Conservation (phyloP, 2,329 filamentous ascomycete genomes). For the Amphichorda felina region DNA sequence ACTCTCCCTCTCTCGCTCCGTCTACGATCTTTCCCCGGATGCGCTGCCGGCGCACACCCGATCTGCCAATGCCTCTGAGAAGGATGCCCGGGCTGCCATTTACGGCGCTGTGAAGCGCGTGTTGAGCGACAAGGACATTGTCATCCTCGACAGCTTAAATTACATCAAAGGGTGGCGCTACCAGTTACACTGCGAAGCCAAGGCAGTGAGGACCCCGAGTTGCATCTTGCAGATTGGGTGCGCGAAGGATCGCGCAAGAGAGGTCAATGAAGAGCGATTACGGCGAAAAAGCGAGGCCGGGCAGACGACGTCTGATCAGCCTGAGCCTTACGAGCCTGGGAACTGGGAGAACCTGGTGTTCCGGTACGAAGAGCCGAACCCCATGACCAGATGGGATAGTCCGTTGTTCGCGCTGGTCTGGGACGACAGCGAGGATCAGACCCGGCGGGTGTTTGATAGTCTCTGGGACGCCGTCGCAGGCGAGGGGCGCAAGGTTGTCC, state of each 20-base stretch:
- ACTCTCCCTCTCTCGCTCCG: constrained; percentile 55
- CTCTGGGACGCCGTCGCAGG: constrained; percentile 67
- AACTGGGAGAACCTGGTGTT: constrained; percentile 75
- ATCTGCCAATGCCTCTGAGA: constrained; percentile 64
- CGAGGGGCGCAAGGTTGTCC: constrained; percentile 49
- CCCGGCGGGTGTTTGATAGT: constrained; percentile 42
- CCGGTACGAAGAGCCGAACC: constrained; percentile 76
- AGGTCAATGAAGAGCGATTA: constrained; percentile 50
- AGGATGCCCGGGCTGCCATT: constrained; percentile 66
- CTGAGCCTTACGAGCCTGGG: constrained; percentile 35
- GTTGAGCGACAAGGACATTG: constrained; percentile 60
- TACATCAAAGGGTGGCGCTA: constrained; percentile 90
- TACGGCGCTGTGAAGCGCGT: constrained; percentile 71
- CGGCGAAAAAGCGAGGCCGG: constrained; percentile 4
- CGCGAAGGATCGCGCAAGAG: constrained; percentile 34
- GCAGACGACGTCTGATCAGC: constrained; percentile 4
- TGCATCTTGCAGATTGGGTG: constrained; percentile 61
- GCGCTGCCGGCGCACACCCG: constrained; percentile 46
- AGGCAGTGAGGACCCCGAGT: constrained; percentile 63
- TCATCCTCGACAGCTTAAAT: constrained; percentile 70
- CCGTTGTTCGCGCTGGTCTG: constrained; percentile 70
- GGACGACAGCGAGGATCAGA: constrained; percentile 57
- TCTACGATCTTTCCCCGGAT: constrained; percentile 52
- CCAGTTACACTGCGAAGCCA: constrained; percentile 75
- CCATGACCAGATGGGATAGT: constrained; percentile 75